Evolutionary conservation across 352 stramenopile species (phyloP).

Genomic region (Phytophthora syringae): DNA sequence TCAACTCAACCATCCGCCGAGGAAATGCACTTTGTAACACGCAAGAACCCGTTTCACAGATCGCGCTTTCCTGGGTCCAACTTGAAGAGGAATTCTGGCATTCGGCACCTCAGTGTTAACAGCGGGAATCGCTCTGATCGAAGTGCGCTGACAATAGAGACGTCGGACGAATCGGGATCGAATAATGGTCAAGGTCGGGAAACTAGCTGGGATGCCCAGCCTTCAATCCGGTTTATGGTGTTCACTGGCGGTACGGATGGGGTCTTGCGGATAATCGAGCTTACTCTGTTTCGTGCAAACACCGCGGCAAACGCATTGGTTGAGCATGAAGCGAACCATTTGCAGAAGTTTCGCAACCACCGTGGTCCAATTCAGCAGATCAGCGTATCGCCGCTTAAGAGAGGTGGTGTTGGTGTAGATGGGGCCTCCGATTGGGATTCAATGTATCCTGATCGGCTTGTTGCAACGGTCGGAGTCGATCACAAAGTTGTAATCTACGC

Average conservation of each 20-base stretch:
- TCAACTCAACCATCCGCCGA: conserved; percentile 8
- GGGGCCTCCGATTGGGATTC: conserved; percentile 15
- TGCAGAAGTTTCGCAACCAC: conserved; percentile 71
- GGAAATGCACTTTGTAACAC: conserved; percentile 40
- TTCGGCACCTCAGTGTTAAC: conserved; percentile 35
- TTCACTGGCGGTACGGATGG: conserved; percentile 76
- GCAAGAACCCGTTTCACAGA: conserved; percentile 72
- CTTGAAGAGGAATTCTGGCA: conserved; percentile 41
- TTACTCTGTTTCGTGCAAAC: conserved; percentile 40
- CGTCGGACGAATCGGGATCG: background rate
- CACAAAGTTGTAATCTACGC: conserved; percentile 67
- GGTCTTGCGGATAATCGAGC: conserved; percentile 59
- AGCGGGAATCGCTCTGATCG: background rate
- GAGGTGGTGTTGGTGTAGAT: conserved; percentile 4
- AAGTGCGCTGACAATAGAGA: conserved; percentile 9
- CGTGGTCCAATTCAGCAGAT: conserved; percentile 70
- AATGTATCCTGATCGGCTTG: conserved; percentile 57
- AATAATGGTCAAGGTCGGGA: background rate
- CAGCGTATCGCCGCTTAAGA: conserved; percentile 53
- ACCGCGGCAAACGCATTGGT: conserved; percentile 25
- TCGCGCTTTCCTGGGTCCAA: conserved; percentile 47
- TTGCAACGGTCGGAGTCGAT: conserved; percentile 70
- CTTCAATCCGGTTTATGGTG: conserved; percentile 64
- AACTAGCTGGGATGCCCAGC: background rate
- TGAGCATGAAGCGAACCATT: conserved; percentile 43